phyloP scores from a whole-genome alignment of 768 basidiomycete genomes.

The Austroboletus eburneus region DNA sequence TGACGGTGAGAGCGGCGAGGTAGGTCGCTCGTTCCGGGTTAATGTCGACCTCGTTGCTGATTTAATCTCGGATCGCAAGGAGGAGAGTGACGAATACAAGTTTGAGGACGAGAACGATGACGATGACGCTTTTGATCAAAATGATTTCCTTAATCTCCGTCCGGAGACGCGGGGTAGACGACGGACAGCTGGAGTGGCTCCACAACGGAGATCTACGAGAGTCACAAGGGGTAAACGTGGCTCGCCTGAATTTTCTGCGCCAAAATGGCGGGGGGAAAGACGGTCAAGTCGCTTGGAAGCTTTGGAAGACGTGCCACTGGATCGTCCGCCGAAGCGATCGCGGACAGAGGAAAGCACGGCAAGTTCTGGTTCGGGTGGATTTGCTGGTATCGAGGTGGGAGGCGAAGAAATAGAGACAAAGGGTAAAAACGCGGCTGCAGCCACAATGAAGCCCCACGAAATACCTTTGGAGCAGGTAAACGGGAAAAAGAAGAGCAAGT shows the following conservation, averaged over 20 bases:
- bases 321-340: slow-evolving; percentile 62
- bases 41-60: slow-evolving; percentile 23
- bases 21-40: slow-evolving; percentile 10
- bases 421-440: slow-evolving; percentile 54
- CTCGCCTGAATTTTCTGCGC: slow-evolving; percentile 45
- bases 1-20: slow-evolving; percentile 63
- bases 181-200: slow-evolving; percentile 32
- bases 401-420: slow-evolving; percentile 35
- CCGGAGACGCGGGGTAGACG: slow-evolving; percentile 42
- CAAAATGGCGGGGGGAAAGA: slow-evolving; percentile 70
- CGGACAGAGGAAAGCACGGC: slow-evolving; percentile 71
- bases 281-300: slow-evolving; percentile 67
- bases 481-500: slow-evolving; percentile 83
- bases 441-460: slow-evolving; percentile 68
- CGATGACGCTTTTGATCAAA: slow-evolving; percentile 48
- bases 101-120: slow-evolving; percentile 66
- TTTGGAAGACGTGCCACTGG: slow-evolving; percentile 45
- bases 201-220: slow-evolving; percentile 54
- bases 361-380: slow-evolving; percentile 43
- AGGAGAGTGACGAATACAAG: slow-evolving; percentile 66
- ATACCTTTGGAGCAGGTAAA: slow-evolving; percentile 70
- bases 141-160: slow-evolving; percentile 35
- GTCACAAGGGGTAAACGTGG: slow-evolving; percentile 49
- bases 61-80: slow-evolving; percentile 27
- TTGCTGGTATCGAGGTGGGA: slow-evolving; percentile 24